These are phyloP conservation scores for Cenococcum geophilum DNA, from an alignment of 495 filamentous ascomycete genomes.

Conservation along the genomic window DNA sequence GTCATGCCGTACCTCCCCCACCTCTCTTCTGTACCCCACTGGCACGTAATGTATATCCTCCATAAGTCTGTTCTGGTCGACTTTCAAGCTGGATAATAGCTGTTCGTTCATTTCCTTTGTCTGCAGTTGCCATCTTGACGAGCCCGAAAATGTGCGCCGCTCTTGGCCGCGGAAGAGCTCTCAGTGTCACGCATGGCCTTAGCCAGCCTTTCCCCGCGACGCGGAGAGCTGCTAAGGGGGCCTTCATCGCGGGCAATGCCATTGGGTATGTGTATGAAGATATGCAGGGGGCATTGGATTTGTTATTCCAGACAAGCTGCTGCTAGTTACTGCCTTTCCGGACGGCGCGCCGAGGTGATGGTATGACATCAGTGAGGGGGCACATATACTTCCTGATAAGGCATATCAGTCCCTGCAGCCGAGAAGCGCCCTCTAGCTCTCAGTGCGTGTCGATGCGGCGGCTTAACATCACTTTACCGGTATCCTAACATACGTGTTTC, in stretches of 20 bases:
- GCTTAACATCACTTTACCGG: too few species aligned
- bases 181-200: background rate
- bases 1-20: constrained; percentile 54
- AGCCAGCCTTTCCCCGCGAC: background rate
- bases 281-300: too few species aligned
- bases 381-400: too few species aligned
- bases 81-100: constrained; percentile 43
- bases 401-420: too few species aligned
- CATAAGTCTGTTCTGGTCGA: constrained; percentile 55
- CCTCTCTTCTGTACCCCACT: constrained; percentile 59
- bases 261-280: background rate
- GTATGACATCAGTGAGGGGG: too few species aligned
- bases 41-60: constrained; percentile 57
- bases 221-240: constrained; percentile 1
- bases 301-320: too few species aligned
- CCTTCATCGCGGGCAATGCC: constrained; percentile 8
- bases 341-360: too few species aligned
- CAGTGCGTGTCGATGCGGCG: too few species aligned
- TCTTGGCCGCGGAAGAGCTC: background rate
- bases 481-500: too few species aligned
- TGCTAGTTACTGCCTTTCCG: too few species aligned
- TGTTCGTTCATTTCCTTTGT: constrained; percentile 37
- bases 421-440: too few species aligned
- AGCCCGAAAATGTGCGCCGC: constrained; percentile 18
- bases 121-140: constrained; percentile 22